phyloP scores from a whole-genome alignment of 2,329 filamentous ascomycete genomes.

The Mariannaea elegans region DNA sequence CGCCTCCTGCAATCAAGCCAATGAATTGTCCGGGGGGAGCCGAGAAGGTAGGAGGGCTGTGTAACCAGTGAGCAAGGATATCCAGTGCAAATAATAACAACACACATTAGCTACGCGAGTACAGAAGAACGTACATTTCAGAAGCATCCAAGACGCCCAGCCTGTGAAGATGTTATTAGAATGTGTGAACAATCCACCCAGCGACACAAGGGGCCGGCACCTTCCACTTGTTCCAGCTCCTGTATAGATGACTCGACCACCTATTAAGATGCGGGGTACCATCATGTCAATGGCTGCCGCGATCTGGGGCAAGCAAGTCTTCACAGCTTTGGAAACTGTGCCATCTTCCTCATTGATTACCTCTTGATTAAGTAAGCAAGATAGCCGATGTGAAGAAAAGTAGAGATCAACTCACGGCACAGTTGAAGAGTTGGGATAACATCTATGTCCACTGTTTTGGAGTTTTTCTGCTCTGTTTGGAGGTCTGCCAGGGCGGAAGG shows the following conservation, averaged over 20 bases:
- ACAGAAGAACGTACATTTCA: conserved; percentile 14
- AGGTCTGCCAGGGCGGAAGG: neutral
- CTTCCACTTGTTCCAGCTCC: conserved; percentile 13
- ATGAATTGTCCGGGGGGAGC: conserved; percentile 27
- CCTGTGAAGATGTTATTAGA: neutral
- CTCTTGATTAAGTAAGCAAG: neutral
- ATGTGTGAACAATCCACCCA: too few relatives aligned
- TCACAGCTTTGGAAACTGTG: neutral
- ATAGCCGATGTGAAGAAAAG: neutral
- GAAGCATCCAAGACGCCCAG: conserved; percentile 23
- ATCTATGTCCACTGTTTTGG: conserved; percentile 4
- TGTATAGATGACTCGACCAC: conserved; percentile 13
- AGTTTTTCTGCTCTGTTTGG: conserved; percentile 14
- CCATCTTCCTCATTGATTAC: neutral
- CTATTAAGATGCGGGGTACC: neutral
- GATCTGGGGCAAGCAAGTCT: conserved; percentile 4
- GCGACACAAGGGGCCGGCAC: neutral
- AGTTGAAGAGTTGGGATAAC: neutral
- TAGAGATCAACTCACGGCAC: neutral
- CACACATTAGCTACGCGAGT: too few relatives aligned
- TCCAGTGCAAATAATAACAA: too few relatives aligned
- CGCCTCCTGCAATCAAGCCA: conserved; percentile 17
- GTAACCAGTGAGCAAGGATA: too few relatives aligned
- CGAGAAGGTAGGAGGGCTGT: conserved; percentile 28
- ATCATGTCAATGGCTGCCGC: conserved; percentile 13